Conservation (phyloP, 768 basidiomycete genomes). For the Psilocybe cubensis region DNA sequence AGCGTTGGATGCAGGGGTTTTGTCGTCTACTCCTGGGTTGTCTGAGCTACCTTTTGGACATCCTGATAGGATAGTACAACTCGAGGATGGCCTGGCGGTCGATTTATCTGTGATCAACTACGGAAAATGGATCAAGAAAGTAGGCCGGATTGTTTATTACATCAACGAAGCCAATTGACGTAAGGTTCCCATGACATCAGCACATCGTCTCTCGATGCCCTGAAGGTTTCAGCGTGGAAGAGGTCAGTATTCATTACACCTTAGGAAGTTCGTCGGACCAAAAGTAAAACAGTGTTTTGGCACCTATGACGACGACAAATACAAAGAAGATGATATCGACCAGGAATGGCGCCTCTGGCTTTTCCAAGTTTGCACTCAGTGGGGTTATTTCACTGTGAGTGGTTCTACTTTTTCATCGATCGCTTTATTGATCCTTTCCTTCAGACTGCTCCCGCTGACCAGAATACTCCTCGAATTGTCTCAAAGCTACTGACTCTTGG, state of each 20-base stretch:
- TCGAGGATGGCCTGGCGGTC: slow-evolving; percentile 50
- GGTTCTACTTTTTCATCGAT: neutral
- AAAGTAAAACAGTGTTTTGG: slow-evolving; percentile 74
- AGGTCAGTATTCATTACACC: slow-evolving; percentile 26
- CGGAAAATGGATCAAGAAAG: slow-evolving; percentile 76
- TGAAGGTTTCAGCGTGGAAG: slow-evolving; percentile 37
- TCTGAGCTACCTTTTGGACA: slow-evolving; percentile 52
- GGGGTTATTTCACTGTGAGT: slow-evolving; percentile 90
- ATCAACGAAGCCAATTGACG: neutral
- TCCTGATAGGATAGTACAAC: slow-evolving; percentile 47
- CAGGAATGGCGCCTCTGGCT: slow-evolving; percentile 87
- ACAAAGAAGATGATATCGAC: slow-evolving; percentile 59
- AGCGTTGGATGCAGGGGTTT: slow-evolving; percentile 50
- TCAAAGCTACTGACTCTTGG: slow-evolving; percentile 67
- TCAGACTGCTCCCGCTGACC: slow-evolving; percentile 78
- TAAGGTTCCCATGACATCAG: slow-evolving; percentile 31
- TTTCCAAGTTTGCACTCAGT: slow-evolving; percentile 93
- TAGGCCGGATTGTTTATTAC: slow-evolving; percentile 24
- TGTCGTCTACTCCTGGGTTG: slow-evolving; percentile 26
- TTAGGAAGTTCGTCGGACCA: neutral
- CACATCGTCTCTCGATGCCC: slow-evolving; percentile 63
- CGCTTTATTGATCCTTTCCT: neutral
- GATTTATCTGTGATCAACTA: slow-evolving; percentile 73
- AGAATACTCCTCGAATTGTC: slow-evolving; percentile 72
- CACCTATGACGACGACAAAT: slow-evolving; percentile 72